Evolutionary conservation across 495 filamentous ascomycete genomes (phyloP), one percentile per base, ranked within the genome.

Genomic region (Staphylotrichum longicolle): DNA sequence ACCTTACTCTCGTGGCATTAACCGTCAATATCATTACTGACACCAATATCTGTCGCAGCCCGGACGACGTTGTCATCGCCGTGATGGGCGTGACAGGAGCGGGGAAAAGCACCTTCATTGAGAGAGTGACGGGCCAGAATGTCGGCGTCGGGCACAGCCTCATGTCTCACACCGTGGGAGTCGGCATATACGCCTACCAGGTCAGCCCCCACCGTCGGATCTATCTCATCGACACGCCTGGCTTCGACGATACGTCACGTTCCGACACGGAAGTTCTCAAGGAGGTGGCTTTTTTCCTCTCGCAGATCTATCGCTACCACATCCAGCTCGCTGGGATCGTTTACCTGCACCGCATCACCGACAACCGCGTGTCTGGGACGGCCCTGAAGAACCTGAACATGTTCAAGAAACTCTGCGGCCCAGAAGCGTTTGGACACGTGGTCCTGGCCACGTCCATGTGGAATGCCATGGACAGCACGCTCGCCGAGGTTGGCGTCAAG

Each of bases 221-320:
- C 27, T 58, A 75, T 33, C 50, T 52, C 3, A 39, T 52, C 10
- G 74, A 76, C 50, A 72, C 71, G 11, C 74, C 71, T 0, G 73
- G 74, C 7, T 74, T 76, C 46, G 67, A 74, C 56, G 74, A 76
- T 56, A 74, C 74, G 2, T 52, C 47, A 10, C 63, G 65, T 9
- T 60, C 60, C 33, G 71, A 76, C 41, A 60, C 54, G 0, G 72
- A 72, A 10, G 61, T 75, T 12, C 61, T 75, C n/a, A 57, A 34
- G 14, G 57, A 64, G 2, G 61, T 69, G 32, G 68, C 68, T 11
- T 46, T 48, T 32, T 67, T 54, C 44, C 56, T 75, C 6, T 41
- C 54, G 32, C 37, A 56, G 4, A 41, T 60, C 2, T 70, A 74
- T 52, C 10, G 39, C 14, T 58, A 47, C 20, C 49, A 55, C 12